Percentiles rank a stretch among this genome's conserved stretches.
Conservation (phyloP, 2,329 filamentous ascomycete species). For the Blumeria graminis region DNA sequence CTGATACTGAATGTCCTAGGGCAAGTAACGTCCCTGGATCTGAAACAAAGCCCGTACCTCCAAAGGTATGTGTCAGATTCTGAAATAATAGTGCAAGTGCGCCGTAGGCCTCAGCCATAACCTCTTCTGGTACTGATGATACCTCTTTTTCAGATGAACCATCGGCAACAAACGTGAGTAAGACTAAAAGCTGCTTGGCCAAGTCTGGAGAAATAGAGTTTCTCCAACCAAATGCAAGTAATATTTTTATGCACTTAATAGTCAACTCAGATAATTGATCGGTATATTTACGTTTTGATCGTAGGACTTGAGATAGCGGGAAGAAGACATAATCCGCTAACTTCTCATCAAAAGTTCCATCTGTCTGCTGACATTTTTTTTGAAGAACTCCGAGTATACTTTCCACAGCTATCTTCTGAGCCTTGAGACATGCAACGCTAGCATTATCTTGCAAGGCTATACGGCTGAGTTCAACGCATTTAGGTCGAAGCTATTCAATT, state of each 20-base stretch:
- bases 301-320: conserved; percentile 67
- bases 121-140: conserved; percentile 41
- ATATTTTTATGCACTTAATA: conserved; percentile 46
- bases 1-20: conserved; percentile 59
- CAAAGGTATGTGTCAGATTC: conserved; percentile 27
- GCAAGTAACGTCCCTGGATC: conserved; percentile 43
- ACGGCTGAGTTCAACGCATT: conserved; percentile 34
- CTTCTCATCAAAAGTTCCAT: conserved; percentile 44
- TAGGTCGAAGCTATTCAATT: conserved; percentile 31
- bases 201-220: conserved; percentile 44
- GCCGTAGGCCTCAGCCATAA: conserved; percentile 43
- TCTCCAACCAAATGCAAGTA: conserved; percentile 63
- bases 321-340: conserved; percentile 91
- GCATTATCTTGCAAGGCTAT: conserved; percentile 25
- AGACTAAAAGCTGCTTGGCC: conserved; percentile 61
- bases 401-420: conserved; percentile 22
- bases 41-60: conserved; percentile 24
- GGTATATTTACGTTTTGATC: conserved; percentile 47
- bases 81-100: conserved; percentile 43
- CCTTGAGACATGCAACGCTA: conserved; percentile 18
- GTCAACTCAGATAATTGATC: conserved; percentile 50
- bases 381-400: conserved; percentile 24
- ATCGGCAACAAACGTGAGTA: conserved; percentile 61
- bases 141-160: conserved; percentile 35
- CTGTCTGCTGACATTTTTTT: conserved; percentile 18